Evolutionary conservation across 129 eudicot genomes (phyloP).

Genomic region (Tagetes erecta): DNA sequence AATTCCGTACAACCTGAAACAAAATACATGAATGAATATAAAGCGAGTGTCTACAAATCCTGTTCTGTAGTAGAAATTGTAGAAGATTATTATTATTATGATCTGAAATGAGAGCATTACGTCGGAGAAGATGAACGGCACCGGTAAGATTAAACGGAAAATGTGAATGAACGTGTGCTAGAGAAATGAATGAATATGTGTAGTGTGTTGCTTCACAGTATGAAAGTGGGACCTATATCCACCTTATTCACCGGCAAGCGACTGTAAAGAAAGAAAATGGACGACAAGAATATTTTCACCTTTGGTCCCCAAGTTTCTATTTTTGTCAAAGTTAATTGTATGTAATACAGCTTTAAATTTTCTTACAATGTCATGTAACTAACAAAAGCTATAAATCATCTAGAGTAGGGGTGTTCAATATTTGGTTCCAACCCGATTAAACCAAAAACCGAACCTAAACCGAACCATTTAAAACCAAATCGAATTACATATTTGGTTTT

Average conservation of each 20-base stretch:
- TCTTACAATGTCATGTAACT: too few relatives aligned
- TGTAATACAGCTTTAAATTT: too few relatives aligned
- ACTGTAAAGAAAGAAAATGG: not conserved
- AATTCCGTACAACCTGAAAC: not conserved
- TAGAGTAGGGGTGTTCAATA: too few relatives aligned
- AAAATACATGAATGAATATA: not conserved
- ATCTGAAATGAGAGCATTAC: conserved; percentile 1
- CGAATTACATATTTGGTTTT: too few relatives aligned
- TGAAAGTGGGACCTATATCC: not conserved
- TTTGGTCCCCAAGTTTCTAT: not conserved
- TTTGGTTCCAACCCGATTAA: too few relatives aligned
- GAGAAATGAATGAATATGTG: not conserved
- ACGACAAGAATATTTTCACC: not conserved
- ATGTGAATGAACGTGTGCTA: not conserved
- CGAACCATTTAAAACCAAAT: too few relatives aligned
- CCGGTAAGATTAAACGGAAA: not conserved
- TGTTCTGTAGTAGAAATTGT: not conserved
- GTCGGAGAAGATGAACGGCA: not conserved
- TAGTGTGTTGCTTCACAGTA: not conserved
- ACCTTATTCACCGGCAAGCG: not conserved
- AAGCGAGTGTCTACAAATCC: not conserved
- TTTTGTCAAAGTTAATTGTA: not conserved
- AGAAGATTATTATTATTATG: not conserved
- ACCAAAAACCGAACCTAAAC: too few relatives aligned
- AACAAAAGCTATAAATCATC: too few relatives aligned